These are phyloP conservation scores for Escallonia rubra DNA, from an alignment of 129 eudicot genomes.

Conservation along the genomic window DNA sequence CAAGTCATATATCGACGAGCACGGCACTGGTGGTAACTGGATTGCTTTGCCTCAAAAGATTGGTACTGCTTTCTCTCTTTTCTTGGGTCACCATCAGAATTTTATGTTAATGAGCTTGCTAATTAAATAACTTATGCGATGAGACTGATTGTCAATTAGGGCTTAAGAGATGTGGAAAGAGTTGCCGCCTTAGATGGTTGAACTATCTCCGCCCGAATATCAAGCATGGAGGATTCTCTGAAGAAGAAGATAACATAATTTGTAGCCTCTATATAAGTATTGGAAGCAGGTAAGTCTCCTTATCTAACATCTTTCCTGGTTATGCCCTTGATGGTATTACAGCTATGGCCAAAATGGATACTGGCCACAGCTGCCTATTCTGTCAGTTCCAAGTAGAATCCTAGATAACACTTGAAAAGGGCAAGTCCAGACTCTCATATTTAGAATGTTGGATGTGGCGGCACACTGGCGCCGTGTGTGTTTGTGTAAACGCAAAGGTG, in stretches of 20 bases:
- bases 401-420: no score
- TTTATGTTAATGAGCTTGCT: no score
- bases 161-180: constrained; percentile 87
- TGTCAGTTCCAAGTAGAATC: no score
- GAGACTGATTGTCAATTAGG: constrained; percentile 29
- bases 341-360: no score
- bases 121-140: neutral
- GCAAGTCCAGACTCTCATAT: neutral
- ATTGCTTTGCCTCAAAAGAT: constrained; percentile 63
- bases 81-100: no score
- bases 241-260: constrained; percentile 81
- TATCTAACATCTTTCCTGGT: no score
- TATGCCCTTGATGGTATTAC: no score
- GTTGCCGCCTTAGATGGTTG: constrained; percentile 84
- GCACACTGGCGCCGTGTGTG: neutral
- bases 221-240: constrained; percentile 89
- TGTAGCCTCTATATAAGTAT: constrained; percentile 81
- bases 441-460: neutral
- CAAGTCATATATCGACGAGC: constrained; percentile 48
- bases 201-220: constrained; percentile 88
- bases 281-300: constrained; percentile 70
- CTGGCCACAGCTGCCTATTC: no score
- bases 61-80: constrained; percentile 19
- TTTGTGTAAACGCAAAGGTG: constrained; percentile 30
- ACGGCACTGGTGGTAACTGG: constrained; percentile 73